Percentiles rank a stretch among this genome's conserved stretches.
These are phyloP conservation scores for Pseudocercospora ulei DNA, from an alignment of 2,329 filamentous ascomycete genomes.

Conservation along the genomic window DNA sequence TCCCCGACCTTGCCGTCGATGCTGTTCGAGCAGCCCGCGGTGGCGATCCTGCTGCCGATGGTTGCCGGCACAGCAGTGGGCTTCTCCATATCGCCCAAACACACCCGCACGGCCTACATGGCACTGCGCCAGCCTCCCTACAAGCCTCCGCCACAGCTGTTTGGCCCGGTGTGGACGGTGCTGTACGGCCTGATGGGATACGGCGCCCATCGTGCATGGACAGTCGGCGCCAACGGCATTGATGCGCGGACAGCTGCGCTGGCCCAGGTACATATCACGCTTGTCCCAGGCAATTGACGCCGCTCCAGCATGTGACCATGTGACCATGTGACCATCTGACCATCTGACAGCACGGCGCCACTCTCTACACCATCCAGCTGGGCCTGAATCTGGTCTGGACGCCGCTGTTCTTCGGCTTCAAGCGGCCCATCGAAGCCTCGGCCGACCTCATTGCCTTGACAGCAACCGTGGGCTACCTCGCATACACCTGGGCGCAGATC, in stretches of 20 bases:
- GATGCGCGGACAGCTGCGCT: constrained; percentile 48
- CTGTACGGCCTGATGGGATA: constrained; percentile 72
- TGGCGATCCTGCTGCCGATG: constrained; percentile 66
- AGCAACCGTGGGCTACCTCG: constrained; percentile 62
- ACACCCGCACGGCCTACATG: constrained; percentile 54
- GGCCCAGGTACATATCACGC: constrained; percentile 43
- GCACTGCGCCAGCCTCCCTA: constrained; percentile 57
- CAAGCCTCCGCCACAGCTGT: constrained; percentile 49
- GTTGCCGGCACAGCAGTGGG: constrained; percentile 64
- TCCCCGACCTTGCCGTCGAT: constrained; percentile 62
- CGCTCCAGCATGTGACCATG: neutral
- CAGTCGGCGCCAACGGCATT: constrained; percentile 51
- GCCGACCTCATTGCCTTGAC: constrained; percentile 64
- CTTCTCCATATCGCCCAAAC: constrained; percentile 51
- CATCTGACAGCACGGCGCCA: constrained; percentile 50
- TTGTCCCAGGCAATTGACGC: neutral
- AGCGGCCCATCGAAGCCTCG: constrained; percentile 62
- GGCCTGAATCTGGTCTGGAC: constrained; percentile 81
- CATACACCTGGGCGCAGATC: constrained; percentile 64
- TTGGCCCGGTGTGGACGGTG: constrained; percentile 51
- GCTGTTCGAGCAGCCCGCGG: constrained; percentile 61
- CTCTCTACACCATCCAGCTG: constrained; percentile 77
- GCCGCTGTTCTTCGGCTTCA: constrained; percentile 79
- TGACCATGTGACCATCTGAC: neutral
- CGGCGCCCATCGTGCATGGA: constrained; percentile 68